These are phyloP conservation scores for Aspergillus asperescens DNA, from an alignment of 495 filamentous ascomycete species.

Conservation along the genomic window DNA sequence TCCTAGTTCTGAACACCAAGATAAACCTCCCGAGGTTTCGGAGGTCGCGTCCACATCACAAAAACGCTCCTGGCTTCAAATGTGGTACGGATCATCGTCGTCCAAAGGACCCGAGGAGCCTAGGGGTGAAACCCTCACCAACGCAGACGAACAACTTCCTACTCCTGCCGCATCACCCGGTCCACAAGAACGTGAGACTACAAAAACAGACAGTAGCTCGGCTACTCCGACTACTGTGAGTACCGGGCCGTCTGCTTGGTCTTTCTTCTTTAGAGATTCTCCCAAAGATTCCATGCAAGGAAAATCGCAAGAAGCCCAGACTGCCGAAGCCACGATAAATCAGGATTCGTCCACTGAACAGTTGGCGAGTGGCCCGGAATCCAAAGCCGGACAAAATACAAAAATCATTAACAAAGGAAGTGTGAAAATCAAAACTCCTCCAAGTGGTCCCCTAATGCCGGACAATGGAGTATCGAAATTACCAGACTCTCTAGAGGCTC, in stretches of 20 bases:
- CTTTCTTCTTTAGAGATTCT: slow-evolving; percentile 73
- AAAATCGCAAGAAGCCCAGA: slow-evolving; percentile 40
- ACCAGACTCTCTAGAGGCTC: slow-evolving; percentile 26
- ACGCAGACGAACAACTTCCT: slow-evolving; percentile 22
- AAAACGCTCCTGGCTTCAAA: slow-evolving; percentile 45
- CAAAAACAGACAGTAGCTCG: slow-evolving; percentile 15
- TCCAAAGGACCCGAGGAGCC: slow-evolving; percentile 19
- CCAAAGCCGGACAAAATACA: slow-evolving; percentile 25
- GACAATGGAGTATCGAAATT: slow-evolving; percentile 34
- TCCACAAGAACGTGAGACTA: slow-evolving; percentile 16
- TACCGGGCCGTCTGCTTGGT: slow-evolving; percentile 66
- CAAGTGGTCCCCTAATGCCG: slow-evolving; percentile 35
- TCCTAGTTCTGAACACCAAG: slow-evolving; percentile 18
- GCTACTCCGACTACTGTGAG: slow-evolving; percentile 26
- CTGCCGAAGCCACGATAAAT: slow-evolving; percentile 65
- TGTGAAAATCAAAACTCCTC: slow-evolving; percentile 40
- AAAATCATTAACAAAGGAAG: slow-evolving; percentile 45
- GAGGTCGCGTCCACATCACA: slow-evolving; percentile 22
- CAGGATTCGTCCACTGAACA: slow-evolving; percentile 29
- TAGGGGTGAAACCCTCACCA: slow-evolving; percentile 20
- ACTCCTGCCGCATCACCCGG: slow-evolving; percentile 12
- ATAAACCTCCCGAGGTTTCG: slow-evolving; percentile 18
- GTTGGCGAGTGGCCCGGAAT: slow-evolving; percentile 14
- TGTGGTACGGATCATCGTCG: slow-evolving; percentile 40
- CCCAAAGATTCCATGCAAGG: slow-evolving; percentile 36